Base-by-base conservation (phyloP, 2,329 filamentous ascomycete species). In the Venturia effusa region DNA sequence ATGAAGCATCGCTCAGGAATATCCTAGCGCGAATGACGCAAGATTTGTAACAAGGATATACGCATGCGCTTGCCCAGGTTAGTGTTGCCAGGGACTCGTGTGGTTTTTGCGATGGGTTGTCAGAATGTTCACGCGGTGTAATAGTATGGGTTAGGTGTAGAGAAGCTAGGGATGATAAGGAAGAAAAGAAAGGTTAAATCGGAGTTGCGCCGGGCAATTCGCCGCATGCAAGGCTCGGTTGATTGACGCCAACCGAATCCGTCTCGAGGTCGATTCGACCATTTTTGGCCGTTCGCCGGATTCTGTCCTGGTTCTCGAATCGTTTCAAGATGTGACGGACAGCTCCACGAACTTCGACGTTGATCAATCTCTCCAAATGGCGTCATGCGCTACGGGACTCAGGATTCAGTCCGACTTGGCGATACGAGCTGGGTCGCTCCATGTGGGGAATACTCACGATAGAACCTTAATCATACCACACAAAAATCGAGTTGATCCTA, bases 121-220 rank as follows among this genome's bases (percentile, higher is more conserved):
- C 30, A 57, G 51, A 17, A 57, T 57, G 30, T 34, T 30, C 51
- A 17, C 30, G 19, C 22, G 34, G 15, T n/a, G 22, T 45, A 51
- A 51, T 57, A 51, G 27, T 57, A 57, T 57, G 51, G 51, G 30
- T 57, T 57, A 57, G 51, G 27, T 55, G 15, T 55, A 34, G 30
- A 55, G 27, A 55, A 1, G 11, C 19, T 8, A 32, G 51, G 4
- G 19, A 15, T 2, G 51, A 57, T 22, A 30, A 57, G 45, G 45
- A 51, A 4, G 22, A 27, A 51, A 27, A 27, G 10, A 27, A 51
- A 27, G 51, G 51, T n/a, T 34, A 19, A 3, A 3, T 57, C 27
- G 27, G 27, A 55, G 37, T 10, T 15, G 10, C 8, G 37, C 48
- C 48, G 48, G 48, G n/a, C n/a, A 17, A 19, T 57, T 34, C 15